A percentile compares a stretch with the other conserved stretches of the same genome.
Conservation (phyloP, 176 grass and related monocot genomes). For the Hsuehochloa calcarea region DNA sequence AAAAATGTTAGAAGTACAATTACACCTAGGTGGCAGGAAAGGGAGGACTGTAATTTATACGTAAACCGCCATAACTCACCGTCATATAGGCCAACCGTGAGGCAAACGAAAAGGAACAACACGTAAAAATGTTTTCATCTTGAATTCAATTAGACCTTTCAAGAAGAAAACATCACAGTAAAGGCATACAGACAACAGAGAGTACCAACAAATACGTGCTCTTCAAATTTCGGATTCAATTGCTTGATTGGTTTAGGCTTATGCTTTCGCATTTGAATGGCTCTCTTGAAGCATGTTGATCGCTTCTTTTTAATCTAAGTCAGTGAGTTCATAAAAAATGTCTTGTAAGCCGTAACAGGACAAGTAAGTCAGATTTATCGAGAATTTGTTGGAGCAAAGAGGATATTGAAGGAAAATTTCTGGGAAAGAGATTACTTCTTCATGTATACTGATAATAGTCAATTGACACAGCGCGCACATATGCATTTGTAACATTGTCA, state of each 20-base stretch:
- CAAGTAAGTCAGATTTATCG: constrained; percentile 19
- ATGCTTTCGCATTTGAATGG: constrained; percentile 77
- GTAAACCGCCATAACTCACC: too few relatives aligned
- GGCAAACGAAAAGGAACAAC: too few relatives aligned
- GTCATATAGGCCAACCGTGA: too few relatives aligned
- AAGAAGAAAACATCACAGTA: neutral
- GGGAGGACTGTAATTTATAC: too few relatives aligned
- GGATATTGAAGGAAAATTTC: too few relatives aligned
- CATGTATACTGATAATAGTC: too few relatives aligned
- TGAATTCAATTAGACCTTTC: neutral
- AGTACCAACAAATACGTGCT: constrained; percentile 56
- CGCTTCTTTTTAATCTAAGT: constrained; percentile 66
- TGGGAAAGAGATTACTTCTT: too few relatives aligned
- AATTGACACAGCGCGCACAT: too few relatives aligned
- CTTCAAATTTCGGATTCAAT: constrained; percentile 90
- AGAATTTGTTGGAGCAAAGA: too few relatives aligned
- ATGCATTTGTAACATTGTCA: too few relatives aligned
- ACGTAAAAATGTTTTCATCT: neutral
- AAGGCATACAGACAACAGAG: neutral
- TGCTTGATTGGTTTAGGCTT: constrained; percentile 75
- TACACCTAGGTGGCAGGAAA: too few relatives aligned
- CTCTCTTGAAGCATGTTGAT: constrained; percentile 47
- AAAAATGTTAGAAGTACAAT: too few relatives aligned
- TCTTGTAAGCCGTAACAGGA: neutral
- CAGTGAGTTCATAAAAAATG: constrained; percentile 59